Evolutionary conservation across 768 basidiomycete species (phyloP), one percentile per base, ranked within the genome.

Genomic region (Pulveroboletus sp.): DNA sequence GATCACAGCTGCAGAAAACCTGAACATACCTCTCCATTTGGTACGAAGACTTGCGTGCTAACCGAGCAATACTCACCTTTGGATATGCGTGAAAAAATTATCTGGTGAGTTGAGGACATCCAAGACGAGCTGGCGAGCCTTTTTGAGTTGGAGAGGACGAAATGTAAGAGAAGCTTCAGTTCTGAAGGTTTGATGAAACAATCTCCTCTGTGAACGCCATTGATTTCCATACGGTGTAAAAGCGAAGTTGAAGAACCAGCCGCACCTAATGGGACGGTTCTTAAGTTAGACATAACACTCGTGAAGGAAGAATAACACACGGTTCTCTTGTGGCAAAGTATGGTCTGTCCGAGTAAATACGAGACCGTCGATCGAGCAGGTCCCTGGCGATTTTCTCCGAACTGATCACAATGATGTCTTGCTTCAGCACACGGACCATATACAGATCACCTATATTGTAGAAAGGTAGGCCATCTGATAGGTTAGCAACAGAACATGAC

Each of bases 1-100:
- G 35, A 74, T 62, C 2, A 73, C 64, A 1, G 70, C 60, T 13
- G 71, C 65, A 9, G 70, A 60, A 34, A 63, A 56, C 45, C 72
- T 72, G 32, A 6, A 40, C 7, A 4, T 7, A 21, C 25, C n/a
- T 35, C n/a, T 3, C 6, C 5, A 1, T 12, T 53, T 33, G 11
- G 39, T 32, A 27, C 6, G 6, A 5, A 20, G 1, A 14, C 19
- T 23, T 19, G 2, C 21, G n/a, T n/a, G n/a, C 29, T 8, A 2
- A 17, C 2, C 2, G 5, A 25, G 14, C 3, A 2, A 35, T n/a
- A 19, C 47, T 39, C 16, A 13, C 63, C 44, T 50, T 16, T 58
- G 47, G 11, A 58, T 32, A 24, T 52, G 53, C 6, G 6, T 32
- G 5, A 19, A 10, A 19, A 34, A 55, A 40, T 44, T 45, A 10